Evolutionary conservation across 305 asterid genomes (phyloP).

Genomic region (Fraxinus latifolia): DNA sequence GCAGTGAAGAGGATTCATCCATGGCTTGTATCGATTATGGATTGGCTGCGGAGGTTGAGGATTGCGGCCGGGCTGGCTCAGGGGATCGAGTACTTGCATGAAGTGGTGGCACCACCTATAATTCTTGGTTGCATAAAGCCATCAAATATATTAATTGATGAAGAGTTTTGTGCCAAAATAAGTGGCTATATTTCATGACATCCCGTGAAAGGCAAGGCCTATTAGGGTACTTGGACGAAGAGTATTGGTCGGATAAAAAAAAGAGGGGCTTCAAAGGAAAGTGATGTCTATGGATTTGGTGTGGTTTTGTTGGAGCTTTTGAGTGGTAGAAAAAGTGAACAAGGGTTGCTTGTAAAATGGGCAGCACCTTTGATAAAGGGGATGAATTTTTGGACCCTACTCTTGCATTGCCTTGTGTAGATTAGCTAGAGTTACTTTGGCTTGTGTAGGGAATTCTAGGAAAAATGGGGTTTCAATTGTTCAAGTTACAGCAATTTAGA

Average conservation of each 20-base stretch:
- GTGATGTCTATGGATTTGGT: slow-evolving; percentile 77
- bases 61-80: slow-evolving; percentile 63
- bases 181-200: slow-evolving; percentile 59
- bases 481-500: slow-evolving; percentile 60
- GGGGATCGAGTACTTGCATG: slow-evolving; percentile 70
- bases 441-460: slow-evolving; percentile 71
- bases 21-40: slow-evolving; percentile 53
- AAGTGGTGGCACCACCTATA: slow-evolving; percentile 49
- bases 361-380: slow-evolving; percentile 68
- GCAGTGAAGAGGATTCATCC: slow-evolving; percentile 77
- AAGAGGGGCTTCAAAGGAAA: slow-evolving; percentile 56
- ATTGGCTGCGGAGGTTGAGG: slow-evolving; percentile 59
- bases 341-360: slow-evolving; percentile 57
- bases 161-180: slow-evolving; percentile 51
- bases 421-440: slow-evolving; percentile 61
- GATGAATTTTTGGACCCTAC: slow-evolving; percentile 63
- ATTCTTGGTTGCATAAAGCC: slow-evolving; percentile 80
- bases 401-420: slow-evolving; percentile 46
- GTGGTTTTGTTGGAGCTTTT: slow-evolving; percentile 75
- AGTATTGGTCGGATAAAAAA: slow-evolving; percentile 51
- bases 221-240: slow-evolving; percentile 62
- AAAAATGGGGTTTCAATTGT: slow-evolving; percentile 49
- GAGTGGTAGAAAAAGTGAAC: slow-evolving; percentile 60
- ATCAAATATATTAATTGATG: slow-evolving; percentile 65
- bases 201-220: slow-evolving; percentile 41